These are phyloP conservation scores for Cercospora brassicicola DNA, from an alignment of 2,329 filamentous ascomycete genomes.

Conservation along the genomic window DNA sequence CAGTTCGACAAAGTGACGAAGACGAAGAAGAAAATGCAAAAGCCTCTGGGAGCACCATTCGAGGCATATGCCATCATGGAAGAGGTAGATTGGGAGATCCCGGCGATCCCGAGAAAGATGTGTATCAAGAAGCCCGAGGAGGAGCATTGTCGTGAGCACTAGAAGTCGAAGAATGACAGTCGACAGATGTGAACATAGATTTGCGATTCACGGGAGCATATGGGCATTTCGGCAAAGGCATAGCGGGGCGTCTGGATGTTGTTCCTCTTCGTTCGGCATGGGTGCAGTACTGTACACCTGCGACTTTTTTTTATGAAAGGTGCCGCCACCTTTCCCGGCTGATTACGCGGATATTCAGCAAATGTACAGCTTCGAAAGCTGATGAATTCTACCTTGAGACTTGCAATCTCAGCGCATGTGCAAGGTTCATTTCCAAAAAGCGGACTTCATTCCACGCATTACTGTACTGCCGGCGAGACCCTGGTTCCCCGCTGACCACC, in stretches of 20 bases:
- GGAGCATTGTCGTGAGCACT: constrained; percentile 10
- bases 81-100: constrained; percentile 34
- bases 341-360: not conserved
- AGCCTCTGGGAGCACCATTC: constrained; percentile 32
- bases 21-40: constrained; percentile 27
- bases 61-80: constrained; percentile 38
- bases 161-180: not conserved
- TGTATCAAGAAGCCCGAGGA: constrained; percentile 11
- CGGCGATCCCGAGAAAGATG: constrained; percentile 26
- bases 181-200: not conserved
- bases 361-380: not conserved
- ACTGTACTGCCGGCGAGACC: not conserved
- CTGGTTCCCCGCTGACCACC: constrained; percentile 11
- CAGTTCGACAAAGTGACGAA: constrained; percentile 24
- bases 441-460: not conserved
- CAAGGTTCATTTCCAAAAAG: not conserved
- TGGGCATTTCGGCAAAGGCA: not conserved
- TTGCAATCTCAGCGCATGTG: not conserved
- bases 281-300: not conserved
- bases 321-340: not conserved
- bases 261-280: not conserved
- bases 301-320: not conserved
- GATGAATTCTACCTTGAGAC: not conserved
- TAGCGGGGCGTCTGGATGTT: not conserved
- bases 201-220: not conserved